Evolutionary conservation across 805 yeast genomes (phyloP).

Genomic region (Yarrowia bubula): DNA sequence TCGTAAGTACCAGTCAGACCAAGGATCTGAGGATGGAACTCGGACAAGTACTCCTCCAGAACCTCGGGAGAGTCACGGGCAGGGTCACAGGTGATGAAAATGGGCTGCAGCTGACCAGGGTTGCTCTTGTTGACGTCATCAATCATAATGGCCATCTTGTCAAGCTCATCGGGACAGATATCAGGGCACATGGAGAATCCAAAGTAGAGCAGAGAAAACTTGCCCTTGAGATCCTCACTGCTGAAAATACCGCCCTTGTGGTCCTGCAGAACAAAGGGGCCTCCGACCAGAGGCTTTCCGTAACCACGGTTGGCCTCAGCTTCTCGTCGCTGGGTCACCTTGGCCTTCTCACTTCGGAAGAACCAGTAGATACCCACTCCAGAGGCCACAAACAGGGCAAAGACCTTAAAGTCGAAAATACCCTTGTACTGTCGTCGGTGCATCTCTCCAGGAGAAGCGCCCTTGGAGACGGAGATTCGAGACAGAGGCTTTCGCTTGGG

Average conservation of each 20-base stretch:
- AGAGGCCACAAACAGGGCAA: constrained; percentile 58
- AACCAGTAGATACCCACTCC: constrained; percentile 73
- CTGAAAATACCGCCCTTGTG: constrained; percentile 72
- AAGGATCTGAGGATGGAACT: constrained; percentile 84
- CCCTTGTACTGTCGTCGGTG: constrained; percentile 39
- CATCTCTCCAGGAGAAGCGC: constrained; percentile 25
- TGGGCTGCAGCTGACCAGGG: constrained; percentile 57
- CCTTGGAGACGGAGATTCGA: constrained; percentile 23
- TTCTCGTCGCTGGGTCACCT: constrained; percentile 68
- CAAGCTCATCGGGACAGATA: constrained; percentile 97
- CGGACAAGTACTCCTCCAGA: constrained; percentile 73
- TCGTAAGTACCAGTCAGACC: constrained; percentile 93
- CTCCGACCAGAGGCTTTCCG: constrained; percentile 93
- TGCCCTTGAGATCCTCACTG: constrained; percentile 69
- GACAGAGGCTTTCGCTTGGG: constrained; percentile 21
- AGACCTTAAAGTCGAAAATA: constrained; percentile 77
- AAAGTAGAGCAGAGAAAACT: constrained; percentile 83
- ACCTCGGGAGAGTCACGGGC: constrained; percentile 89
- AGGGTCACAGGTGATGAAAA: constrained; percentile 96
- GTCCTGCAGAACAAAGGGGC: constrained; percentile 75
- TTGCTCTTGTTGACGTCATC: constrained; percentile 55
- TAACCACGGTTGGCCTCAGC: constrained; percentile 83
- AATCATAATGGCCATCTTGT: constrained; percentile 75
- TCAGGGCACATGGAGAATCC: constrained; percentile 99
- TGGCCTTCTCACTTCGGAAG: constrained; percentile 73